Percentiles rank a stretch among this genome's conserved stretches.
These are phyloP conservation scores for Hygrophorus russula DNA, from an alignment of 768 basidiomycete species.

Conservation along the genomic window DNA sequence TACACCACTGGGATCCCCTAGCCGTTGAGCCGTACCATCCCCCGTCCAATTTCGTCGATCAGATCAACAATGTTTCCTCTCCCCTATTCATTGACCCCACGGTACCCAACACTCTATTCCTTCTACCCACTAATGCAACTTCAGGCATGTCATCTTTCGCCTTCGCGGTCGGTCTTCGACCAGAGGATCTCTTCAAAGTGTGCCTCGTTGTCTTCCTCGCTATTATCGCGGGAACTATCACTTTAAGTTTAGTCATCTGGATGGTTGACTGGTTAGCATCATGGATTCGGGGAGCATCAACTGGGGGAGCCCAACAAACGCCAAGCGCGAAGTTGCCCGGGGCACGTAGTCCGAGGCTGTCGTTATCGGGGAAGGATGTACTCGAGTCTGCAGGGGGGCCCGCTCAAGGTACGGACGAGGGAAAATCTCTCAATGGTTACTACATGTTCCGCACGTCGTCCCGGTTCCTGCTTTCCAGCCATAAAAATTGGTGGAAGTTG, in stretches of 20 bases:
- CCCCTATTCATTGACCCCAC: slow-evolving; percentile 66
- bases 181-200: slow-evolving; percentile 71
- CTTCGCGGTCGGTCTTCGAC: slow-evolving; percentile 70
- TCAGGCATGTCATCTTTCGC: slow-evolving; percentile 78
- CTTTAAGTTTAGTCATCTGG: slow-evolving; percentile 65
- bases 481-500: slow-evolving; percentile 41
- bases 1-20: slow-evolving; percentile 61
- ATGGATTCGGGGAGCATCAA: slow-evolving; percentile 15
- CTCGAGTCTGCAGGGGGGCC: slow-evolving; percentile 20
- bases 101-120: slow-evolving; percentile 64
- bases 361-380: slow-evolving; percentile 37
- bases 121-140: slow-evolving; percentile 48
- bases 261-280: slow-evolving; percentile 47
- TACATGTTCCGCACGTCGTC: slow-evolving; percentile 23
- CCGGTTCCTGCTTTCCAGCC: slow-evolving; percentile 24
- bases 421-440: slow-evolving; percentile 33
- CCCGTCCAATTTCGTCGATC: slow-evolving; percentile 59
- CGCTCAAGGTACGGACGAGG: slow-evolving; percentile 30
- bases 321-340: slow-evolving; percentile 16
- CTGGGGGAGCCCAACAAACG: slow-evolving; percentile 12
- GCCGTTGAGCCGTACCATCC: slow-evolving; percentile 46
- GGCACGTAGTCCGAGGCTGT: slow-evolving; percentile 26
- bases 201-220: slow-evolving; percentile 78
- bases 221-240: slow-evolving; percentile 62
- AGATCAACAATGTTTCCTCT: slow-evolving; percentile 59